Percentiles rank a stretch among this genome's conserved stretches.
Conservation (phyloP, 768 basidiomycete species). For the Russula foetens region DNA sequence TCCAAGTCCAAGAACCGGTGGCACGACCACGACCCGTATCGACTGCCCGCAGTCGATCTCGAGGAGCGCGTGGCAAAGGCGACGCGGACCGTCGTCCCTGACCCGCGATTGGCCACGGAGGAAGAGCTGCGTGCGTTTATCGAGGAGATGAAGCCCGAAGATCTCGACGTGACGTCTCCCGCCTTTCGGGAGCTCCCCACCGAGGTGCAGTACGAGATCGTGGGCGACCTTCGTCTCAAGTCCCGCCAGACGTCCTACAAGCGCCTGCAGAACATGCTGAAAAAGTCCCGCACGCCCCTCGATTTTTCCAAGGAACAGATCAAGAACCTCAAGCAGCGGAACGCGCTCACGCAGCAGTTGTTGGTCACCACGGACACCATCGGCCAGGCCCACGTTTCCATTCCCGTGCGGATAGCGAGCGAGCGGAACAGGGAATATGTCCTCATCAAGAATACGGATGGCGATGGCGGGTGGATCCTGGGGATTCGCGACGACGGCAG, state of each 20-base stretch:
- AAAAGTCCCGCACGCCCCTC: constrained; percentile 66
- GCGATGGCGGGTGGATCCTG: constrained; percentile 87
- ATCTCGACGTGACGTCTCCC: constrained; percentile 85
- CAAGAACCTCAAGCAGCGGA: constrained; percentile 79
- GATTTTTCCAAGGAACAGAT: constrained; percentile 98
- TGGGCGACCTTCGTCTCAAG: constrained; percentile 90
- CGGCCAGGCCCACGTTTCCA: constrained; percentile 81
- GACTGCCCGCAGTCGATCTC: constrained; percentile 76
- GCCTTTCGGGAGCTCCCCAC: constrained; percentile 90
- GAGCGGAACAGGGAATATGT: constrained; percentile 93
- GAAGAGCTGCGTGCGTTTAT: constrained; percentile 91
- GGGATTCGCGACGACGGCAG: constrained; percentile 88
- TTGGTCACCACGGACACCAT: constrained; percentile 88
- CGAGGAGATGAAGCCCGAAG: constrained; percentile 92
- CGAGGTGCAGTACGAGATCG: constrained; percentile 96
- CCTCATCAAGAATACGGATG: constrained; percentile 86
- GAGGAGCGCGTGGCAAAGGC: constrained; percentile 54
- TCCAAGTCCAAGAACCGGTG: constrained; percentile 56
- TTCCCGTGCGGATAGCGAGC: constrained; percentile 90
- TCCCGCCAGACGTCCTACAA: constrained; percentile 92
- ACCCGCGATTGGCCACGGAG: constrained; percentile 92
- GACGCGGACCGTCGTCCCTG: constrained; percentile 54
- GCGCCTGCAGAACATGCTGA: constrained; percentile 86
- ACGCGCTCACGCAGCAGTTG: constrained; percentile 87
- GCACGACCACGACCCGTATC: constrained; percentile 85